Evolutionary conservation across 306 rosid genomes (phyloP).

Genomic region (Crotalaria pallida): DNA sequence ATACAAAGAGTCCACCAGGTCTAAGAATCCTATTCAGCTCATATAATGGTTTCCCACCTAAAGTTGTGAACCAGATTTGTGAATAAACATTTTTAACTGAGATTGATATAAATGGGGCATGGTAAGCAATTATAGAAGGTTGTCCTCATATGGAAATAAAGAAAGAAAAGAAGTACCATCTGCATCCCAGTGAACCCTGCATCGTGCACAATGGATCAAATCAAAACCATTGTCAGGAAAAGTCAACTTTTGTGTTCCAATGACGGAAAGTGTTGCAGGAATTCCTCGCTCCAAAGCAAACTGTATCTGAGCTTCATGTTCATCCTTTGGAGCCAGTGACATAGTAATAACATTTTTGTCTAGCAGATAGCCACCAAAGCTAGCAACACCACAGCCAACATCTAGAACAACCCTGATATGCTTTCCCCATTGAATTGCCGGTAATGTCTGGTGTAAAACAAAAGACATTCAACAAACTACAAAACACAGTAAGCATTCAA

Average conservation of each 20-base stretch:
- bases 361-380: constrained; percentile 86
- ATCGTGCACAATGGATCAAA: constrained; percentile 92
- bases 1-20: constrained; percentile 90
- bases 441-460: constrained; percentile 40
- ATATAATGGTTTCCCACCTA: constrained; percentile 83
- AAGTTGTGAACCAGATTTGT: constrained; percentile 10
- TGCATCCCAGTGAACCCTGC: constrained; percentile 99
- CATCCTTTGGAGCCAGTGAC: constrained; percentile 99
- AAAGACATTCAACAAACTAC: constrained; percentile 9
- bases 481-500: background rate
- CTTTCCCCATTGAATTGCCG: constrained; percentile 68
- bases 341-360: constrained; percentile 77
- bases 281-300: constrained; percentile 98
- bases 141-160: background rate
- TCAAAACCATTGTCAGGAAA: constrained; percentile 76
- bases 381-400: constrained; percentile 98
- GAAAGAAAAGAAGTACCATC: constrained; percentile 50
- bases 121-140: background rate
- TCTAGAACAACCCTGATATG: constrained; percentile 76
- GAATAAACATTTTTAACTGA: background rate
- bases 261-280: constrained; percentile 91
- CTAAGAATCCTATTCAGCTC: constrained; percentile 93
- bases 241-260: constrained; percentile 81
- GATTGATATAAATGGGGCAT: background rate
- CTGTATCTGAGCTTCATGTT: constrained; percentile 98